Evolutionary conservation across 2,329 filamentous ascomycete species (phyloP).

Genomic region (Nemania bipapillata): DNA sequence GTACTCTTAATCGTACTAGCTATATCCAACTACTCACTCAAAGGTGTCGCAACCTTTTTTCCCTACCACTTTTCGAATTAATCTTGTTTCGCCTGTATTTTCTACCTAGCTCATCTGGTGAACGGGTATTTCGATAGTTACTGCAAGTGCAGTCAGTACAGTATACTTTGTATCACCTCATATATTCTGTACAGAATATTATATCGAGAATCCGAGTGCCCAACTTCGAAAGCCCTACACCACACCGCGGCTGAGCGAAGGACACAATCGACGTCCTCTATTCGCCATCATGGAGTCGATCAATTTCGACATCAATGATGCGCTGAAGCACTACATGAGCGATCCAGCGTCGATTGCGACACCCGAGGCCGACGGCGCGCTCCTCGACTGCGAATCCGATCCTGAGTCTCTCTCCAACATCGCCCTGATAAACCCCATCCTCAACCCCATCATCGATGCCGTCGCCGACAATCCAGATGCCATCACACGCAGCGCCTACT

Average conservation of each 20-base stretch:
- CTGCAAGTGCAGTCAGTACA: too few species aligned
- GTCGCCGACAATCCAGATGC: constrained; percentile 92
- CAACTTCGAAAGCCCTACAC: neutral
- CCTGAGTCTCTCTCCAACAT: constrained; percentile 79
- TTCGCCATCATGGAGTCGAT: constrained; percentile 72
- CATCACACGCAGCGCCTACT: constrained; percentile 78
- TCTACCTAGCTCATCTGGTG: too few species aligned
- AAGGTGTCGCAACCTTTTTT: constrained; percentile 1
- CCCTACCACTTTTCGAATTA: neutral
- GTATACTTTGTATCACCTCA: too few species aligned
- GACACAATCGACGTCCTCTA: constrained; percentile 18
- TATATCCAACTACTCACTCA: neutral
- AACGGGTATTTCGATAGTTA: too few species aligned
- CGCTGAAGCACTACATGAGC: constrained; percentile 95
- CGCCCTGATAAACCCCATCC: constrained; percentile 80
- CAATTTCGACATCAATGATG: constrained; percentile 94
- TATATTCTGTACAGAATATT: too few species aligned
- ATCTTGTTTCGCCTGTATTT: too few species aligned
- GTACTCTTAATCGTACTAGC: constrained; percentile 1
- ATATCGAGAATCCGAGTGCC: too few species aligned
- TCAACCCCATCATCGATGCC: constrained; percentile 92
- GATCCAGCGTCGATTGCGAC: constrained; percentile 86
- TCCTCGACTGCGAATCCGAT: constrained; percentile 93
- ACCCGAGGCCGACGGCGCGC: constrained; percentile 81
- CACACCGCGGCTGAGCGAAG: neutral